Base-by-base conservation (phyloP, 768 basidiomycete species). In the Phaffia australis region DNA sequence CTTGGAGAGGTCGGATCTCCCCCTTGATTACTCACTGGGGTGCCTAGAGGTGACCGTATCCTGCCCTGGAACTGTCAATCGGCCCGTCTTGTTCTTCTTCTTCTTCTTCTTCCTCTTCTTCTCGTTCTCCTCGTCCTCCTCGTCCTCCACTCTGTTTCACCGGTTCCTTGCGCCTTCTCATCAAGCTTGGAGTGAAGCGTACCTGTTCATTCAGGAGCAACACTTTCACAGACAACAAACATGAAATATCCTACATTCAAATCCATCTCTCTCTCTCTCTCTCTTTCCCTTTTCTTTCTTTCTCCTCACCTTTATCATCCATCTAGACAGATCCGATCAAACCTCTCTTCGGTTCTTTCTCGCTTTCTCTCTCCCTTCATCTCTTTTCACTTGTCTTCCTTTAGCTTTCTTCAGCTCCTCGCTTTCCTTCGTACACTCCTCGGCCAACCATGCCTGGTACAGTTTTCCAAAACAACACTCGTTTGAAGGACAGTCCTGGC, bases 401-500 rank as follows among this genome's bases (percentile, higher is more conserved):
- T 27, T n/a, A n/a, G n/a, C 48, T 51, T 50, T 8, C n/a, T n/a
- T 11, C 11, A 30, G 35, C 23, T 54, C 11, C 29, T 23, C 47
- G 30, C 50, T 49, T 55, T 8, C 48, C 29, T 56, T n/a, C 9
- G 48, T 14, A 55, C 5, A 6, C 27, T 63, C 8, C 52, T 27
- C 72, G 83, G 82, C 77, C 75, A 74, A 46, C 35, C 11, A 42
- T 42, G 35, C 35, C 35, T 42, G 35, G 35, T 42, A 42, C 35
- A 42, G 35, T 42, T 42, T 42, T 42, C 35, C 35, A 42, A 11
- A 42, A 42, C 35, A 42, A 42, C 35, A 42, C 35, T 11, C 4
- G 35, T 4, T 4, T 42, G 35, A 42, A 42, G 4, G 35, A 42
- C 35, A 42, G 11, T 42, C 35, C 35, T 42, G 35, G 35, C 35